Percentiles rank a stretch among this genome's conserved stretches.
phyloP scores from a whole-genome alignment of 202 grass and related monocot genomes.

The Miscanthus sacchariflorus region DNA sequence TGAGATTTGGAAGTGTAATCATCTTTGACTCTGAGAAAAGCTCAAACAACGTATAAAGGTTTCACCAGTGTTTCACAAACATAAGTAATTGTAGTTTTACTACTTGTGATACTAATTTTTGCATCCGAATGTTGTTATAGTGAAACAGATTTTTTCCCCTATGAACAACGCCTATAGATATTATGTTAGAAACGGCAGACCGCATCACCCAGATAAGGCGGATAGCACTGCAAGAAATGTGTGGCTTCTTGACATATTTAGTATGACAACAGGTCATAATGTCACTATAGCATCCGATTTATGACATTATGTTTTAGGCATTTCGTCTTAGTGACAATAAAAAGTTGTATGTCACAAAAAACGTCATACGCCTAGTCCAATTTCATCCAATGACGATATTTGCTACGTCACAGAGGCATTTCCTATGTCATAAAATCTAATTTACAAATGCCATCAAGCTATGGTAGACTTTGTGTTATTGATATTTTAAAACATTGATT shows the following conservation, averaged over 20 bases:
- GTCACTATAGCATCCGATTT: not conserved
- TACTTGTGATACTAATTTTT: no score
- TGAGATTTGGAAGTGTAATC: no score
- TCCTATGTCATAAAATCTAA: not conserved
- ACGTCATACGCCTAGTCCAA: not conserved
- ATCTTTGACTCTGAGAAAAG: no score
- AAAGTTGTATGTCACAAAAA: not conserved
- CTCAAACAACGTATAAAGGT: no score
- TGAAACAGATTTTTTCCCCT: no score
- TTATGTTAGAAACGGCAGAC: no score
- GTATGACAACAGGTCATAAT: not conserved
- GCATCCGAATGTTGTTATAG: no score
- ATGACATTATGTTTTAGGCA: not conserved
- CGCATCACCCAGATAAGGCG: no score
- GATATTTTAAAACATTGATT: no score
- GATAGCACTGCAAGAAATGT: not conserved
- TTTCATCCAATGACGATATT: not conserved
- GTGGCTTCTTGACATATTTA: not conserved
- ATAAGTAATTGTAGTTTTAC: no score
- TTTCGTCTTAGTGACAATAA: not conserved
- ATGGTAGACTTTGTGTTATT: not conserved
- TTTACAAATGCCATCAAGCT: not conserved
- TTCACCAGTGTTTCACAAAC: no score
- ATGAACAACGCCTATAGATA: no score
- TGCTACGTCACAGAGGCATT: not conserved